phyloP scores from a whole-genome alignment of 805 yeast species.

The Blastobotrys terrestris region DNA sequence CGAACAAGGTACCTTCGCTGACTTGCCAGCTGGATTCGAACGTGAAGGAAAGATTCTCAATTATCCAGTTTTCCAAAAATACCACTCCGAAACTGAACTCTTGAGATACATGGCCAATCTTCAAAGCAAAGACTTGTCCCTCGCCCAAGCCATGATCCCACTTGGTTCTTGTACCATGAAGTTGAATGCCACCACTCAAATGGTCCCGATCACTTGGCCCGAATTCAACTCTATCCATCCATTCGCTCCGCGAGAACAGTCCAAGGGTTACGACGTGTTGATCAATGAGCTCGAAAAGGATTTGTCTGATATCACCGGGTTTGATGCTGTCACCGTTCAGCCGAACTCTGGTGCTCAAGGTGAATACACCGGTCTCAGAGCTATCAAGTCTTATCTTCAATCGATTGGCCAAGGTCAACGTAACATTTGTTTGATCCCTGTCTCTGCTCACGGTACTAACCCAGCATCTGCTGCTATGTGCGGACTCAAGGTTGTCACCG shows the following conservation, averaged over 20 bases:
- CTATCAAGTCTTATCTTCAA: slow-evolving; percentile 71
- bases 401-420: slow-evolving; percentile 66
- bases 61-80: slow-evolving; percentile 73
- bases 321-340: slow-evolving; percentile 83
- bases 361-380: slow-evolving; percentile 89
- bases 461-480: slow-evolving; percentile 99
- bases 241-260: slow-evolving; percentile 84
- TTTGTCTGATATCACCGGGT: slow-evolving; percentile 87
- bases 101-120: slow-evolving; percentile 80
- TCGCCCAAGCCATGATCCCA: slow-evolving; percentile 96
- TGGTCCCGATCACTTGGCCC: slow-evolving; percentile 93
- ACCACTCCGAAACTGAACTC: slow-evolving; percentile 94
- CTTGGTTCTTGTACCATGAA: slow-evolving; percentile 98
- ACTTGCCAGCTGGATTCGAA: slow-evolving; percentile 32
- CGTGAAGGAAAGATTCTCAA: slow-evolving; percentile 38
- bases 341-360: slow-evolving; percentile 99
- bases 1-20: slow-evolving; percentile 12
- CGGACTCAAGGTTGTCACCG: slow-evolving; percentile 88
- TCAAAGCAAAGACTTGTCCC: slow-evolving; percentile 82
- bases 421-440: slow-evolving; percentile 89
- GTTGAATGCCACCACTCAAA: slow-evolving; percentile 88
- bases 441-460: slow-evolving; percentile 96
- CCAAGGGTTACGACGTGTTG: slow-evolving; percentile 75
- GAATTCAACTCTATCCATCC: slow-evolving; percentile 88
- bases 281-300: slow-evolving; percentile 74